Conservation (phyloP, 2,329 filamentous ascomycete genomes). For the Trichoderma semiorbis region DNA sequence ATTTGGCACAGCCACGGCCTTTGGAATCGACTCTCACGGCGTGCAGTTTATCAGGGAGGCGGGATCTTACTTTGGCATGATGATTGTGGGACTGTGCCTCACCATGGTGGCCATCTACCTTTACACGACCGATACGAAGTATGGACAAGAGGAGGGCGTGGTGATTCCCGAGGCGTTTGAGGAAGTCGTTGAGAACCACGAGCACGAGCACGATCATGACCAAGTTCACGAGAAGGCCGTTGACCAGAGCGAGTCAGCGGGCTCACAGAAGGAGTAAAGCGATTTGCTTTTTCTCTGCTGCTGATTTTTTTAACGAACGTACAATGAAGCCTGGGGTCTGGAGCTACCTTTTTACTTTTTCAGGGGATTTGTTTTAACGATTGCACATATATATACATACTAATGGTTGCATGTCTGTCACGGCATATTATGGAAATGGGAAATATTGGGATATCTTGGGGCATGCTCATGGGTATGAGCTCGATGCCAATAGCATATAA, state of each 20-base stretch:
- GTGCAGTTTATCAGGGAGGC: constrained; percentile 14
- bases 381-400: not conserved
- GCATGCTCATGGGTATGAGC: not conserved
- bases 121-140: constrained; percentile 10
- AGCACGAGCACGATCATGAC: not conserved
- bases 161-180: constrained; percentile 18
- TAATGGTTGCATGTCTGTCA: not conserved
- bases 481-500: not conserved
- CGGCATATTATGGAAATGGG: not conserved
- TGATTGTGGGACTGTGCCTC: constrained; percentile 8
- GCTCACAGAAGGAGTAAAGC: constrained; percentile 1
- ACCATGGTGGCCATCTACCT: constrained; percentile 5
- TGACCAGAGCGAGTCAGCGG: not conserved
- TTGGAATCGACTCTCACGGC: constrained; percentile 15
- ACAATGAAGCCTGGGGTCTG: not conserved
- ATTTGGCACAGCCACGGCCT: constrained; percentile 16
- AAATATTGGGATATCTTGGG: not conserved
- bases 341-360: not conserved
- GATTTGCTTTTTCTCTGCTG: not conserved
- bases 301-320: not conserved
- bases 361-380: not conserved
- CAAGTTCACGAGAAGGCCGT: not conserved
- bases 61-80: constrained; percentile 13
- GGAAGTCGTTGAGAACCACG: not conserved
- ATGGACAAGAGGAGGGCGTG: constrained; percentile 15